Evolutionary conservation across 495 filamentous ascomycete genomes (phyloP).

Genomic region (Pyrenula aspistea): DNA sequence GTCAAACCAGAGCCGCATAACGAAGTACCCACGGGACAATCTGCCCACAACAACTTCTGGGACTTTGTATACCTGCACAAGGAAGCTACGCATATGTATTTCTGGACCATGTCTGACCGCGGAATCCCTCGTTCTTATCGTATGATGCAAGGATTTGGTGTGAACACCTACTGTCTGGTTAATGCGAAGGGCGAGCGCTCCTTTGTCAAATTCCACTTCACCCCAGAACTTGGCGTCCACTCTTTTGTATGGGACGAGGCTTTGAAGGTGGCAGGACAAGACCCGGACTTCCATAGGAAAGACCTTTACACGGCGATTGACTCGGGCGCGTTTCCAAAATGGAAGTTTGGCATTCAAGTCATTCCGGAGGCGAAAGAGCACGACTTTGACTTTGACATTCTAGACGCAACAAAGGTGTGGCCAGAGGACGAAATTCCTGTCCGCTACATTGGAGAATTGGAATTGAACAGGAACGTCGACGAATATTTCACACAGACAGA

Average conservation of each 20-base stretch:
- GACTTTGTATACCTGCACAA: conserved; percentile 45
- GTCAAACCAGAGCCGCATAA: conserved; percentile 75
- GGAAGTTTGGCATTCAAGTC: conserved; percentile 73
- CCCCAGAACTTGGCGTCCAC: conserved; percentile 67
- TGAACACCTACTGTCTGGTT: conserved; percentile 67
- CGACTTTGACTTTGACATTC: conserved; percentile 81
- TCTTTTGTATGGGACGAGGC: conserved; percentile 86
- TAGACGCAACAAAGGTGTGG: conserved; percentile 90
- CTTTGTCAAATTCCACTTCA: conserved; percentile 79
- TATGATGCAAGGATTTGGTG: conserved; percentile 90
- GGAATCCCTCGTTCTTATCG: conserved; percentile 68
- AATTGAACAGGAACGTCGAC: conserved; percentile 72
- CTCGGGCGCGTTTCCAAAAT: conserved; percentile 58
- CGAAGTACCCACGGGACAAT: conserved; percentile 52
- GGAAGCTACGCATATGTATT: conserved; percentile 76
- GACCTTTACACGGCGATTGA: conserved; percentile 76
- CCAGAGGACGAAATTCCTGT: conserved; percentile 75
- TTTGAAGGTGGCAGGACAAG: conserved; percentile 66
- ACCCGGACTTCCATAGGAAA: conserved; percentile 82
- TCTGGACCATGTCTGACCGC: conserved; percentile 73
- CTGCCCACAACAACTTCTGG: conserved; percentile 53
- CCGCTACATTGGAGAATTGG: conserved; percentile 67
- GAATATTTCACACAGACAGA: conserved; percentile 84
- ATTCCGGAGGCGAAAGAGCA: conserved; percentile 60
- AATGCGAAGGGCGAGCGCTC: conserved; percentile 59